phyloP scores from a whole-genome alignment of 441 rosid species.

The Theobroma grandiflorum region DNA sequence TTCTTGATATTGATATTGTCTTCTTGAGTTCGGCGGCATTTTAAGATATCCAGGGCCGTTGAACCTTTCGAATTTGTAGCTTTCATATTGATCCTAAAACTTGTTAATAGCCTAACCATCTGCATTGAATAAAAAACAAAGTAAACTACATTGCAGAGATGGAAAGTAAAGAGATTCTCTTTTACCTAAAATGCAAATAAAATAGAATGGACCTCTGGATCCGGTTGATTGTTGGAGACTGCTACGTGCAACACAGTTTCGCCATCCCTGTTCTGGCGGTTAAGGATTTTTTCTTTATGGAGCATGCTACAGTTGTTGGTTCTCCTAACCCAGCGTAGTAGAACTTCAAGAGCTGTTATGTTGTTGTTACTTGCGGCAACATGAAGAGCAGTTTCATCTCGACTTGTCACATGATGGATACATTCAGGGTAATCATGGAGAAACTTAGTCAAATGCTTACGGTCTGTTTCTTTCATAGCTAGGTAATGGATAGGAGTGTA shows the following conservation, averaged over 20 bases:
- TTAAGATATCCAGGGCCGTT: neutral
- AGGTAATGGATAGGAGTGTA: neutral
- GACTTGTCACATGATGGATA: slow-evolving; percentile 32
- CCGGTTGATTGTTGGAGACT: neutral
- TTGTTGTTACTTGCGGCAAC: neutral
- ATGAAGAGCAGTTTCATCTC: slow-evolving; percentile 37
- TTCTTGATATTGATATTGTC: neutral
- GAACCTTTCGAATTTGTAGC: neutral
- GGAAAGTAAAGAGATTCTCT: neutral
- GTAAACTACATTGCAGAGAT: neutral
- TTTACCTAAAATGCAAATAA: too few species aligned
- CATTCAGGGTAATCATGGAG: neutral
- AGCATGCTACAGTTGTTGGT: neutral
- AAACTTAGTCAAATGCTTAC: neutral
- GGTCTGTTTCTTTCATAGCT: neutral
- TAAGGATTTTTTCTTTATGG: neutral
- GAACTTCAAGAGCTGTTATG: neutral
- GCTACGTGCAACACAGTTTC: neutral
- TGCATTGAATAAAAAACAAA: neutral
- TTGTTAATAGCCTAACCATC: neutral
- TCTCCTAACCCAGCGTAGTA: neutral
- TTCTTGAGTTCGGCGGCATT: neutral
- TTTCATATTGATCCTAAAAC: neutral
- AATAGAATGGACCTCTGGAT: neutral
- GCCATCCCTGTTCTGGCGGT: neutral